Conservation (phyloP, 768 basidiomycete species). For the Kwoniella pini region DNA sequence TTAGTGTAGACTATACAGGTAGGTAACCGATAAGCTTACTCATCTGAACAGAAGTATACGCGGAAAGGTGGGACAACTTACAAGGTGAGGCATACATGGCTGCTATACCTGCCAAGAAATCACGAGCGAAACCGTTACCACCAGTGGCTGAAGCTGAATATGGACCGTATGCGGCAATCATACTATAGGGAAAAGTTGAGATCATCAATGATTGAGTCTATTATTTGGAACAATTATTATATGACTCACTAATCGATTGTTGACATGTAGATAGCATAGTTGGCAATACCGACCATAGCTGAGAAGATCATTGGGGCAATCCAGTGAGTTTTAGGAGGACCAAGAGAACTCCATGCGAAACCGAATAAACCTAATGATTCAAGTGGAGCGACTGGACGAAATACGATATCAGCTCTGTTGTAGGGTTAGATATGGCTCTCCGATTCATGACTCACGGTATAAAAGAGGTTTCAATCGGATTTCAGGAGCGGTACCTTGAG, state of each 20-base stretch:
- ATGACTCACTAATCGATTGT: constrained; percentile 38
- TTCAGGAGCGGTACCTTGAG: constrained; percentile 39
- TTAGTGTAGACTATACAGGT: constrained; percentile 33
- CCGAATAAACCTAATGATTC: constrained; percentile 47
- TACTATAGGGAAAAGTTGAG: too few relatives aligned
- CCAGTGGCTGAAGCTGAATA: constrained; percentile 49
- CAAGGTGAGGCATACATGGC: constrained; percentile 42
- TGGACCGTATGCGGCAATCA: constrained; percentile 48
- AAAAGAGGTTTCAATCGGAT: constrained; percentile 37
- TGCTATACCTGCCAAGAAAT: constrained; percentile 49
- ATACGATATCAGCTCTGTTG: not conserved
- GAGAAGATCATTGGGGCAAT: constrained; percentile 66
- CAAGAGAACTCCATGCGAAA: constrained; percentile 46
- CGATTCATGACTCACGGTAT: constrained; percentile 25
- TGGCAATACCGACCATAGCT: constrained; percentile 43
- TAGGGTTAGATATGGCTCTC: not conserved
- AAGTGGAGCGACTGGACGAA: constrained; percentile 29
- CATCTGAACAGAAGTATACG: too few relatives aligned
- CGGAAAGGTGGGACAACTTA: constrained; percentile 17
- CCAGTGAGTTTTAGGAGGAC: constrained; percentile 60
- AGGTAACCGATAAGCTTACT: too few relatives aligned
- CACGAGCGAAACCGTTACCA: constrained; percentile 49
- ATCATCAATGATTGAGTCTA: too few relatives aligned
- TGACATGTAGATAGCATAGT: constrained; percentile 45
- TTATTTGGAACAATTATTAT: too few relatives aligned